Percentiles rank a stretch among this genome's conserved stretches.
Evolutionary conservation across 1,139 yeast species (phyloP).

Genomic region (Zygosaccharomyces sapae): DNA sequence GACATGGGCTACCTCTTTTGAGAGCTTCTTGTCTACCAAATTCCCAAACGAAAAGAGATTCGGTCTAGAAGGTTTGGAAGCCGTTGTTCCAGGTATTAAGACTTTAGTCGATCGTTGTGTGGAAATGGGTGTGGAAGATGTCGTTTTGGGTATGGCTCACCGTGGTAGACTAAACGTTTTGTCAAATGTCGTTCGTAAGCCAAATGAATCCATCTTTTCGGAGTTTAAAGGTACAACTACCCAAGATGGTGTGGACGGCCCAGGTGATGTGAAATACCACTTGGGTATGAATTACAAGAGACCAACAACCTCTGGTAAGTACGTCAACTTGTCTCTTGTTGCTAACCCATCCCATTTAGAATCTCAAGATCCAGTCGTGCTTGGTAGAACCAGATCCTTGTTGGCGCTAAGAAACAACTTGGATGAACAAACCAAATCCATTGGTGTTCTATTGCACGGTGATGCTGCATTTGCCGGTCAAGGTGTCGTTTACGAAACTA

Average conservation of each 20-base stretch:
- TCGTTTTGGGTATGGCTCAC: conserved; percentile 99
- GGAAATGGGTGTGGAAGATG: conserved; percentile 89
- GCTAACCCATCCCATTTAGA: conserved; percentile 99
- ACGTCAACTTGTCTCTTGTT: conserved; percentile 88
- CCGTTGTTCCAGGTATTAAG: conserved; percentile 95
- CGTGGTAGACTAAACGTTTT: conserved; percentile 98
- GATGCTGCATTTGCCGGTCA: conserved; percentile 99
- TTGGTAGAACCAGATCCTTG: conserved; percentile 96
- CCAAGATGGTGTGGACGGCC: conserved; percentile 76
- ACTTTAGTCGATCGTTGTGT: conserved; percentile 92
- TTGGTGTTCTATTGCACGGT: conserved; percentile 93
- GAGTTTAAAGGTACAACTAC: conserved; percentile 91
- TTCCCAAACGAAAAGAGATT: conserved; percentile 98
- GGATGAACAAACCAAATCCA: conserved; percentile 77
- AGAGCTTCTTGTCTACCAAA: conserved; percentile 84
- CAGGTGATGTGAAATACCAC: conserved; percentile 99
- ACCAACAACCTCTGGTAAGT: conserved; percentile 98
- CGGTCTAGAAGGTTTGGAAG: conserved; percentile 97
- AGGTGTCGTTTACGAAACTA: conserved; percentile 98
- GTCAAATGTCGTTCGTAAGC: conserved; percentile 96
- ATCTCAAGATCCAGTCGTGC: conserved; percentile 97
- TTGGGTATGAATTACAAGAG: conserved; percentile 98
- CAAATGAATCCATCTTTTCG: conserved; percentile 94
- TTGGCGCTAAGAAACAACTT: conserved; percentile 88
- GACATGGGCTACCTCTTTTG: conserved; percentile 95